These are phyloP conservation scores for Chrysosphaeria jannelii DNA, from an alignment of 2,329 filamentous ascomycete genomes.

Conservation along the genomic window DNA sequence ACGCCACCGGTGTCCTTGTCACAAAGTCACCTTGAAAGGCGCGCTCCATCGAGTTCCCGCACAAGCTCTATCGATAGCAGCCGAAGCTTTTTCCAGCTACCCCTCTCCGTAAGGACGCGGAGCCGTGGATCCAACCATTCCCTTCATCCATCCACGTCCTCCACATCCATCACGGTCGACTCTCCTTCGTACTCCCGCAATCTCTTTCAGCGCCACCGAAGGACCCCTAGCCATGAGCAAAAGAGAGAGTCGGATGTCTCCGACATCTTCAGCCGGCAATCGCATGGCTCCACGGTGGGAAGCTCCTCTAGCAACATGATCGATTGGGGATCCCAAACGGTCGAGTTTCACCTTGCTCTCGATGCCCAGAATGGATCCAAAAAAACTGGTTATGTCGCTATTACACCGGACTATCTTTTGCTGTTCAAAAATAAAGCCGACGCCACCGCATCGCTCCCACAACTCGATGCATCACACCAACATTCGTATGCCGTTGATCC, in stretches of 20 bases:
- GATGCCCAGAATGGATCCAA: constrained; percentile 10
- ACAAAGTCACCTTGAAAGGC: too few species aligned
- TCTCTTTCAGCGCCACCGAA: too few species aligned
- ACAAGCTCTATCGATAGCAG: constrained; percentile 6
- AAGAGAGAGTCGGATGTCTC: constrained; percentile 4
- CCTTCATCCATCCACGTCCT: constrained; percentile 1
- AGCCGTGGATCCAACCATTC: constrained; percentile 6
- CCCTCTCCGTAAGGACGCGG: constrained; percentile 5
- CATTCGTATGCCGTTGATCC: constrained; percentile 7
- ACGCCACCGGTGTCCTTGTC: too few species aligned
- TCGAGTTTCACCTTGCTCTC: constrained; percentile 13
- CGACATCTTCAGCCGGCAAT: constrained; percentile 6
- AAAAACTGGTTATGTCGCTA: constrained; percentile 20
- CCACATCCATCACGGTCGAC: constrained; percentile 2
- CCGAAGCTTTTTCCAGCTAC: constrained; percentile 6
- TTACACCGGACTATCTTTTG: constrained; percentile 18
- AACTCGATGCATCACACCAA: constrained; percentile 8
- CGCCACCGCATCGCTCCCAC: constrained; percentile 14
- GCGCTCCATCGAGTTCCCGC: constrained; percentile 6
- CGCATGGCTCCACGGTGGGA: constrained; percentile 6
- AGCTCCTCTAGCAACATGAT: constrained; percentile 7
- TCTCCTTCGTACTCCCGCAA: constrained; percentile 1
- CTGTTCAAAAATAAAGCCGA: constrained; percentile 18
- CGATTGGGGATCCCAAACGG: constrained; percentile 8
- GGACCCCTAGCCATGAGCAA: constrained; percentile 4